Conservation (phyloP, 129 eudicot species). For the Cynara cardunculus region DNA sequence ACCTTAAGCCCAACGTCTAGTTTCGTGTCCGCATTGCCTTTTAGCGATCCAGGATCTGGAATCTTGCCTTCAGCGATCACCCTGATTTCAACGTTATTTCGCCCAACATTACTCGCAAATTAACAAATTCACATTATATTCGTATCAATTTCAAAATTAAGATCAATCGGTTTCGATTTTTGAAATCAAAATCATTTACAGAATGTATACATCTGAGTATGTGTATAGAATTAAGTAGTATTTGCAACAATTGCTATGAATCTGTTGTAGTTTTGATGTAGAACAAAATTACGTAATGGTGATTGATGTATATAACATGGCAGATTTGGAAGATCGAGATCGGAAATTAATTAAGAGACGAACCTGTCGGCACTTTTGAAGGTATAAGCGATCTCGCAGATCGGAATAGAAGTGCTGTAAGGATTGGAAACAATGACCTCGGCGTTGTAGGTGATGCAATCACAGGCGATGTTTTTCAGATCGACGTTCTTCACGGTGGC, state of each 20-base stretch:
- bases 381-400: slow-evolving; percentile 61
- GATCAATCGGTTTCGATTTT: neutral
- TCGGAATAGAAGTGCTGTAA: slow-evolving; percentile 55
- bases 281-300: neutral
- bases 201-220: neutral
- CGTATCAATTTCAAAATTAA: neutral
- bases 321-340: neutral
- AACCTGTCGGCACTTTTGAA: slow-evolving; percentile 76
- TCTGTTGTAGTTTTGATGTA: neutral
- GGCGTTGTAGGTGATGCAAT: slow-evolving; percentile 62
- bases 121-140: neutral
- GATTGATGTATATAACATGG: neutral
- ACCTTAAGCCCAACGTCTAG: slow-evolving; percentile 64
- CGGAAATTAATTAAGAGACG: neutral
- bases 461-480: slow-evolving; percentile 46
- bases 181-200: neutral
- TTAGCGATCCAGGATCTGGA: slow-evolving; percentile 86
- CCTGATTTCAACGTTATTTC: slow-evolving; percentile 29
- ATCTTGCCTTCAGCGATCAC: slow-evolving; percentile 67
- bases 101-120: neutral
- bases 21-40: slow-evolving; percentile 53
- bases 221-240: neutral
- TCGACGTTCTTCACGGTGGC: slow-evolving; percentile 66
- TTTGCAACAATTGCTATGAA: neutral
- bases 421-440: slow-evolving; percentile 66